These are phyloP conservation scores for Neoboletus magnificus DNA, from an alignment of 768 basidiomycete genomes.

Conservation along the genomic window DNA sequence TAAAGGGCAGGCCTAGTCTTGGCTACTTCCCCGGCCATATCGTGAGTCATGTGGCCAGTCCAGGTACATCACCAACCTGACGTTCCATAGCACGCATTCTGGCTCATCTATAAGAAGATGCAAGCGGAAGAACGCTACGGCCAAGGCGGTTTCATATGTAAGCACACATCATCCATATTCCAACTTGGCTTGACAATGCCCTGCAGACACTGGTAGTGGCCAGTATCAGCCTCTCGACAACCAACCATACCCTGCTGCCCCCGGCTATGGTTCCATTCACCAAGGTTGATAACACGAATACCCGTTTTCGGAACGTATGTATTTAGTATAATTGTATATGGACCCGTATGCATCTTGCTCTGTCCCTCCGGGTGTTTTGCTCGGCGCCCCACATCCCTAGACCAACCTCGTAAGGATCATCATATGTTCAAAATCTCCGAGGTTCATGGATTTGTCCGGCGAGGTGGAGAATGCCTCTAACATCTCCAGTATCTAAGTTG, in stretches of 20 bases:
- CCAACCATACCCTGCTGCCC: slow-evolving; percentile 22
- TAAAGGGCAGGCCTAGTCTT: slow-evolving; percentile 41
- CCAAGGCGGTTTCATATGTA: slow-evolving; percentile 70
- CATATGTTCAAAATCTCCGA: slow-evolving; percentile 73
- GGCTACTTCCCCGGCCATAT: slow-evolving; percentile 72
- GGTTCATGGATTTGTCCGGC: slow-evolving; percentile 61
- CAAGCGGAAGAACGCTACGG: slow-evolving; percentile 83
- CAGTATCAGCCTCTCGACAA: slow-evolving; percentile 32
- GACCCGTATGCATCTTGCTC: slow-evolving; percentile 2
- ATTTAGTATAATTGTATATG: background rate
- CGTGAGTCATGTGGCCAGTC: slow-evolving; percentile 29
- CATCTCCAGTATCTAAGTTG: slow-evolving; percentile 78
- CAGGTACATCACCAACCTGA: background rate
- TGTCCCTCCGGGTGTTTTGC: background rate
- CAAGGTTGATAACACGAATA: slow-evolving; percentile 6
- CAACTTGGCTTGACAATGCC: background rate
- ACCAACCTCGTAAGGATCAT: slow-evolving; percentile 54
- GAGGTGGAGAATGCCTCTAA: slow-evolving; percentile 70
- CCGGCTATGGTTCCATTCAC: slow-evolving; percentile 35
- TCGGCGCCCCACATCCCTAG: background rate
- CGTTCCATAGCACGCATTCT: slow-evolving; percentile 66
- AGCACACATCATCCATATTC: slow-evolving; percentile 30
- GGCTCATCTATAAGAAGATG: slow-evolving; percentile 90
- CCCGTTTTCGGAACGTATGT: background rate
- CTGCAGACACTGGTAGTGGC: slow-evolving; percentile 37